Conservation (phyloP, 352 stramenopile species). For the Phytophthora cactorum region DNA sequence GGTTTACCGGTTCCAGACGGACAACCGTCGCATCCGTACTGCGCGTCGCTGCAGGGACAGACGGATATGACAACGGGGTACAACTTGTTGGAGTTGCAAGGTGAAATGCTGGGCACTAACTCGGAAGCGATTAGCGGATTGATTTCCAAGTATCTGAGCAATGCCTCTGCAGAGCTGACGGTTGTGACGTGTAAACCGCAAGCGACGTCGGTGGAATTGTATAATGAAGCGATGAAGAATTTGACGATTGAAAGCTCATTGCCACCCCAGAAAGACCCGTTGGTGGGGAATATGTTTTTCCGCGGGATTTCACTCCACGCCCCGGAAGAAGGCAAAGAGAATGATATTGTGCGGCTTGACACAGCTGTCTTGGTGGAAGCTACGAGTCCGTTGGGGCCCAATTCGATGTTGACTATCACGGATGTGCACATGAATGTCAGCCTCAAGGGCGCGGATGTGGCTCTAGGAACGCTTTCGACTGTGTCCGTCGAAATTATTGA, state of each 20-base stretch:
- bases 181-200: conserved; percentile 67
- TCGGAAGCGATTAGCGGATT: conserved; percentile 70
- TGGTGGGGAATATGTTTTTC: conserved; percentile 75
- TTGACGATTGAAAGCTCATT: conserved; percentile 67
- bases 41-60: conserved; percentile 34
- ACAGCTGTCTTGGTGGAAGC: conserved; percentile 73
- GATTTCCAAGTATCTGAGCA: conserved; percentile 83
- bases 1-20: conserved; percentile 50
- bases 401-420: conserved; percentile 63
- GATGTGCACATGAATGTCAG: conserved; percentile 69
- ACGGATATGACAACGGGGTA: conserved; percentile 57
- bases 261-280: conserved; percentile 62
- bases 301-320: conserved; percentile 57
- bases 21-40: conserved; percentile 66
- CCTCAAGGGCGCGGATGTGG: conserved; percentile 44
- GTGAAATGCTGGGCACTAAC: conserved; percentile 70
- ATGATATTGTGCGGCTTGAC: conserved; percentile 50
- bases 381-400: conserved; percentile 64
- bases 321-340: conserved; percentile 48
- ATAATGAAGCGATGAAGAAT: conserved; percentile 76
- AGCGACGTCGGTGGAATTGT: conserved; percentile 72
- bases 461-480: conserved; percentile 60
- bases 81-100: conserved; percentile 72
- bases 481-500: conserved; percentile 60
- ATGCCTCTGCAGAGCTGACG: conserved; percentile 53